Evolutionary conservation across 2,329 filamentous ascomycete genomes (phyloP).

Genomic region (Neurospora sp.): DNA sequence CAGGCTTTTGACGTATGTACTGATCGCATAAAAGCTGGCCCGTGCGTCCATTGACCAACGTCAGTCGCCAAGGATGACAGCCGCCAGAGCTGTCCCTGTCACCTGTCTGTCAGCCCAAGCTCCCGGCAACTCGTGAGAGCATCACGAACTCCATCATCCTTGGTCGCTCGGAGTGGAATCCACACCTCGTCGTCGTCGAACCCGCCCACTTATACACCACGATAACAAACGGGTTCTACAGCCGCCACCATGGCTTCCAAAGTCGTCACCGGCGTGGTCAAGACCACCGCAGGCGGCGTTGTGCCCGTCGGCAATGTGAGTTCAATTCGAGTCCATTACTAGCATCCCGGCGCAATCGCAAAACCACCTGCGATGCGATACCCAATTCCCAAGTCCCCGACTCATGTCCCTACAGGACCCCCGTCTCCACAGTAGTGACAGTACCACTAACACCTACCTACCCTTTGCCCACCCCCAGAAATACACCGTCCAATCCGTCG

Average conservation of each 20-base stretch:
- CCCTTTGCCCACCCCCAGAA: slow-evolving; percentile 49
- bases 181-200: not conserved
- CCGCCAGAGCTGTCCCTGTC: not conserved
- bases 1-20: not conserved
- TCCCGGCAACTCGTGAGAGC: not conserved
- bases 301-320: slow-evolving; percentile 51
- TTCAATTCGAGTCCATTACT: not conserved
- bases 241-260: slow-evolving; percentile 50
- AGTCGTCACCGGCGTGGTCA: slow-evolving; percentile 47
- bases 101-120: not conserved
- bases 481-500: slow-evolving; percentile 86
- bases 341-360: too few species aligned
- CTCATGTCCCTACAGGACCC: not conserved
- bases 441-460: too few species aligned
- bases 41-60: not conserved
- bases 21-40: not conserved
- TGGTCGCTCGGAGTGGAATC: not conserved
- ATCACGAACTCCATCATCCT: not conserved
- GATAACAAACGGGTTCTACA: slow-evolving; percentile 8
- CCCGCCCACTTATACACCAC: slow-evolving; percentile 7
- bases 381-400: not conserved
- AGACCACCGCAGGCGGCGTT: slow-evolving; percentile 44
- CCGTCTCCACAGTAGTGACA: not conserved
- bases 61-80: not conserved
- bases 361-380: too few species aligned